Percentiles rank a stretch among this genome's conserved stretches.
Evolutionary conservation across 768 basidiomycete species (phyloP).

Genomic region (Dacryopinax spathularia): DNA sequence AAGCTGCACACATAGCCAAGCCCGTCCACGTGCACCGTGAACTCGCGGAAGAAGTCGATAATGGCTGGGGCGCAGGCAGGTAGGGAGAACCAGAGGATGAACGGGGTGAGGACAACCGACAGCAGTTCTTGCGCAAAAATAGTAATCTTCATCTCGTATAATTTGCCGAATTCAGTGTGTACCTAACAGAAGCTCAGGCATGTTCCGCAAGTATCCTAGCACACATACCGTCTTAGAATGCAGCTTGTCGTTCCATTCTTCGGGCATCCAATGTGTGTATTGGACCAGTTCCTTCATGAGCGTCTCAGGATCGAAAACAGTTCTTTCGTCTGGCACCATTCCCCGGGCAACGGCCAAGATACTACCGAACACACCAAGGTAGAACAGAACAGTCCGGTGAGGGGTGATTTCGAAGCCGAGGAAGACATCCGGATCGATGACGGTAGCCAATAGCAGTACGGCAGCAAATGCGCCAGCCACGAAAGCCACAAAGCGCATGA

Average conservation of each 20-base stretch:
- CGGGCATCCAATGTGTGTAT: conserved; percentile 93
- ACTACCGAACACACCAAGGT: conserved; percentile 74
- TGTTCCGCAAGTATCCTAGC: neutral
- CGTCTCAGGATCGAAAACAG: conserved; percentile 84
- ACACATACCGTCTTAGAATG: conserved; percentile 68
- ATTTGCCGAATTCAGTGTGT: conserved; percentile 76
- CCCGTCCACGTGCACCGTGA: conserved; percentile 90
- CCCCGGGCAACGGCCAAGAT: conserved; percentile 80
- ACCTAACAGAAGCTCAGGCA: conserved; percentile 34
- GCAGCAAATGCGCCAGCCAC: conserved; percentile 93
- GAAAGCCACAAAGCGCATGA: conserved; percentile 96
- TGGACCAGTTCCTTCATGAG: conserved; percentile 85
- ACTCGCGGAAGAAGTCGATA: conserved; percentile 96
- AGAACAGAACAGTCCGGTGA: conserved; percentile 87
- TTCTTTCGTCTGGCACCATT: conserved; percentile 90
- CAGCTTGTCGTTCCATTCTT: conserved; percentile 74
- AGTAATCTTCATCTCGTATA: conserved; percentile 85
- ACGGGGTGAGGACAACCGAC: conserved; percentile 86
- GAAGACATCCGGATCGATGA: conserved; percentile 86
- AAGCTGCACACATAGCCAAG: conserved; percentile 96
- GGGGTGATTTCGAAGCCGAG: conserved; percentile 89
- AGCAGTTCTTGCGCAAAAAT: conserved; percentile 79
- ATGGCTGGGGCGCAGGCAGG: conserved; percentile 80
- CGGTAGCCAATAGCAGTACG: conserved; percentile 80
- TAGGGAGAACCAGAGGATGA: conserved; percentile 85